Evolutionary conservation across 176 grass and related monocot species (phyloP), one percentile per base, ranked within the genome.

Genomic region (Ensete glaucum): DNA sequence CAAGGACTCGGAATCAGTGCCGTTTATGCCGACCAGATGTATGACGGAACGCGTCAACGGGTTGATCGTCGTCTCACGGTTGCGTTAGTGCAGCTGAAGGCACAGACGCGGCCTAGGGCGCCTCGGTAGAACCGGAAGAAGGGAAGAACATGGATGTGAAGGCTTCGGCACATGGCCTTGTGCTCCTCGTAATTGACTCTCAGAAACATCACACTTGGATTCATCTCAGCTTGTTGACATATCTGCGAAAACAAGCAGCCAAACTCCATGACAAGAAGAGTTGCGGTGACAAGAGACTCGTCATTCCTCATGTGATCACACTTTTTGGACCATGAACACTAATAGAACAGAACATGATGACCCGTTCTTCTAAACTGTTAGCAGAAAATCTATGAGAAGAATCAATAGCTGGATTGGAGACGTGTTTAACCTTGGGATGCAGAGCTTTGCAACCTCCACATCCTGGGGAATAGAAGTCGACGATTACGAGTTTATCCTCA

Each of bases 11-110:
- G 20, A 19, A 50, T 53, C 68, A 49, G n/a, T 10, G 11, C 27
- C 29, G 2, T 43, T 54, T 22, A 68, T 73, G 52, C 5, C 43
- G 2, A 53, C 53, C n/a, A 22, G 25, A 52, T 9, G 9, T 50
- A 23, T n/a, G 9, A 69, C 75, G 29, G 15, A 13, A 79, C 53
- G 2, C 48, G 20, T 13, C n/a, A 73, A 21, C 17, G 23, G 10
- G 78, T 52, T 29, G 67, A 21, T 77, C 50, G 1, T 73, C 52
- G 72, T 77, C 80, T 83, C 82, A 96, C 74, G 23, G 85, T 92
- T 62, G 23, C 11, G 81, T 74, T 84, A 29, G 84, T 96, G 78
- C 89, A 89, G 86, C 86, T 92, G 75, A 96, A 96, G 63, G 87
- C 89, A 82, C 76, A 84, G 43, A 90, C 20, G 22, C 77, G 83